A percentile compares a stretch with the other conserved stretches of the same genome.
Evolutionary conservation across 345 rosid species (phyloP).

Genomic region (Conringia planisiliqua): DNA sequence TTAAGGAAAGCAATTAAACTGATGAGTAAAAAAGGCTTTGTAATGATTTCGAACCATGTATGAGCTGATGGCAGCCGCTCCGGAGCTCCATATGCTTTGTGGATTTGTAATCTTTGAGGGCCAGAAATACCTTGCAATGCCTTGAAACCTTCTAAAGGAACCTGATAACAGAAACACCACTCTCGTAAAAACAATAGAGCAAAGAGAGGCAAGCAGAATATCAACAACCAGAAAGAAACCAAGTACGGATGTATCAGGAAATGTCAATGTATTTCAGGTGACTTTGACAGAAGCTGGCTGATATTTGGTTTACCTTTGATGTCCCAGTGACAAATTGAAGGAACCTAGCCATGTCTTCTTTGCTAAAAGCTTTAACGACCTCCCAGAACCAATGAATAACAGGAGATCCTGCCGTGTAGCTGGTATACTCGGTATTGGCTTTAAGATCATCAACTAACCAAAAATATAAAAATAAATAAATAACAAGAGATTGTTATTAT

Average conservation of each 20-base stretch:
- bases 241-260: background rate
- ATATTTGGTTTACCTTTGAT: conserved; percentile 57
- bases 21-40: background rate
- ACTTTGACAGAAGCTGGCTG: background rate
- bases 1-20: background rate
- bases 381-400: conserved; percentile 98
- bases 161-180: conserved; percentile 44
- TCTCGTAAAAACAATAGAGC: conserved; percentile 1
- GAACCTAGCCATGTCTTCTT: conserved; percentile 95
- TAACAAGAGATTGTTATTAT: background rate
- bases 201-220: background rate
- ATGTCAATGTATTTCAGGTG: background rate
- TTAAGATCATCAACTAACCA: conserved; percentile 81
- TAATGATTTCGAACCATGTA: conserved; percentile 61
- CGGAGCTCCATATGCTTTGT: conserved; percentile 95
- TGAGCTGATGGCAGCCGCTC: conserved; percentile 94
- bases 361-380: conserved; percentile 78
- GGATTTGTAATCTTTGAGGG: conserved; percentile 92
- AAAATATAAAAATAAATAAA: background rate
- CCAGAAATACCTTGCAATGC: conserved; percentile 98
- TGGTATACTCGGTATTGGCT: conserved; percentile 82
- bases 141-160: conserved; percentile 87
- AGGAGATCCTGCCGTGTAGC: conserved; percentile 76
- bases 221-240: background rate
- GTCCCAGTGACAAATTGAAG: conserved; percentile 97